Conservation (phyloP, 208 protist species). For the Crithidia fasciculata region DNA sequence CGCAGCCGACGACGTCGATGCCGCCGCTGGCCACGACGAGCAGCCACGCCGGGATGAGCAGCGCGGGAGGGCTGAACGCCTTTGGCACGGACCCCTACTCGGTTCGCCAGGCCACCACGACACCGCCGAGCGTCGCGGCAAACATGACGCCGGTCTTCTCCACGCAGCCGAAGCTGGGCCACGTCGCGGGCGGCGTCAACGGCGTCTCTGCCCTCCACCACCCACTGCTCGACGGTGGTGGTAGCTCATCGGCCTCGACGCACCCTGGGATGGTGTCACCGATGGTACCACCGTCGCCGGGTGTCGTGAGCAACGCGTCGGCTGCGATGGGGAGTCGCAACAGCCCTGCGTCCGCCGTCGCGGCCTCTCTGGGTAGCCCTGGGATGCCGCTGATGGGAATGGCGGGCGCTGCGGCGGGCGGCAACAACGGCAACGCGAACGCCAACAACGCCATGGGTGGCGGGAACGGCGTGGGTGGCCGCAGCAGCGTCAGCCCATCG, state of each 20-base stretch:
- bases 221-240: conserved; percentile 16
- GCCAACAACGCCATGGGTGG: conserved; percentile 1
- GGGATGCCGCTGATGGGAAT: conserved; percentile 21
- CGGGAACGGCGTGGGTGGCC: neutral
- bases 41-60: neutral
- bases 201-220: conserved; percentile 14
- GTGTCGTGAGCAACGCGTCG: conserved; percentile 24
- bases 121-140: conserved; percentile 1
- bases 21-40: conserved; percentile 1
- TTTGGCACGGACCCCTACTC: conserved; percentile 30
- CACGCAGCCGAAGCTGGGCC: conserved; percentile 38
- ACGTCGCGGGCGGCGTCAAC: conserved; percentile 9
- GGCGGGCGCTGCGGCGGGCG: neutral
- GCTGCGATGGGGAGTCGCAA: conserved; percentile 20
- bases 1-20: conserved; percentile 21
- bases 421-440: conserved; percentile 5
- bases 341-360: conserved; percentile 28
- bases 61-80: conserved; percentile 7
- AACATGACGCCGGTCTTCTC: conserved; percentile 43
- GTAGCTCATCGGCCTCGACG: conserved; percentile 11
- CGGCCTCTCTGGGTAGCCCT: conserved; percentile 22
- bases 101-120: conserved; percentile 15
- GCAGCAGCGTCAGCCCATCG: conserved; percentile 9
- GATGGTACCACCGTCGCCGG: conserved; percentile 32
- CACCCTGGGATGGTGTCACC: conserved; percentile 27